Evolutionary conservation across 352 stramenopile genomes (phyloP), one percentile per base, ranked within the genome.

Genomic region (Globisporangium cystogenes): DNA sequence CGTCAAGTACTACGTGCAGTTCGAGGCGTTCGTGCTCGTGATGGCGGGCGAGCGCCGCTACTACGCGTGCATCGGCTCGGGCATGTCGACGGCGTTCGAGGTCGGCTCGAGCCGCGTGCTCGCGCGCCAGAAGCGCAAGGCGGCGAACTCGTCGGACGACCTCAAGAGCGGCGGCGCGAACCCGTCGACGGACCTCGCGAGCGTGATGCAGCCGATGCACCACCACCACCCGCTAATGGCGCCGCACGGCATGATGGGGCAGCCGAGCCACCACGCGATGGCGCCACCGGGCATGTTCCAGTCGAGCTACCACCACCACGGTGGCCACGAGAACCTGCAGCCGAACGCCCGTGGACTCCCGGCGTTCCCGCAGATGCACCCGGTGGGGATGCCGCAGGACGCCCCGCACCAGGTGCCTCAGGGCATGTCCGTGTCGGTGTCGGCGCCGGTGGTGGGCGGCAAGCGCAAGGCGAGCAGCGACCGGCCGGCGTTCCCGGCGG

Each of bases 1-100:
- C 59, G 80, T 93, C 59, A 87, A 88, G 69, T 93, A 91, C 64
- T 93, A 93, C 56, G 80, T 93, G 51, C 83, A 93, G 65, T 93
- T 93, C 46, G 83, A 93, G 59, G 83, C 83, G 1, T 93, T 91
- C 47, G 74, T 93, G 48, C 75, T 84, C 36, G 77, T 93, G 43
- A 74, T 78, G 55, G 67, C 67, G 10, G 76, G 75, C n/a, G 83
- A 90, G 40, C 76, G 72, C 23, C 76, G 79, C 49, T 92, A 88
- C 67, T 93, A 86, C 57, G 77, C 78, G 31, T 93, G 83, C 65
- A 91, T 93, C 35, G 83, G 80, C 53, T 93, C 83, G 24, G 83
- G 83, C 42, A 91, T 90, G 81, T 91, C 80, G 31, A 90, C 83
- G 47, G 82, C 78, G 10, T 93, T 93, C 52, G 83, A 93, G 62